Base-by-base conservation (phyloP, 169 alveolate species). In the Babesia bigemina region DNA sequence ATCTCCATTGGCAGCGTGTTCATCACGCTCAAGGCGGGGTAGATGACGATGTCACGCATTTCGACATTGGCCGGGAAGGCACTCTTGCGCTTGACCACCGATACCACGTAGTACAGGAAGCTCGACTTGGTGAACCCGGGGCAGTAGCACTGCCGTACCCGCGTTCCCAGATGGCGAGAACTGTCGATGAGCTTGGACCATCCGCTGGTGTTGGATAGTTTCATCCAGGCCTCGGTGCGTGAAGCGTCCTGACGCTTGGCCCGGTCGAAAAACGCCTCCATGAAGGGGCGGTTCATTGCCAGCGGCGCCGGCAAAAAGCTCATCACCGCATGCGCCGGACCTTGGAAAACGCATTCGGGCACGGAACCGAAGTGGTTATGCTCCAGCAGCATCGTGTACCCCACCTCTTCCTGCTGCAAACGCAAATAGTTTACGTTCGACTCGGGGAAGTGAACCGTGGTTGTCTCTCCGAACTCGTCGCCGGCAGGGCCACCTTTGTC, bases 31-130 rank as follows among this genome's bases (percentile, higher is more conserved):
- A 92, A 79, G 44, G 93, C 92, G 14, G 96, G 96, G 63, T 79
- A 91, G 29, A 92, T 91, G 26, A 88, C 82, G 48, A 92, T 79
- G 22, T 88, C 90, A 26, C 78, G 82, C 63, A 89, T 53, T 42
- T 92, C 90, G 52, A 82, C 84, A 59, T 92, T 93, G 26, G 95
- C 94, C 16, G 96, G 96, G 60, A 92, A 57, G 4, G 92, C 91
- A 65, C 94, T 87, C 82, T 79, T 77, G 52, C 79, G 45, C 70
- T 85, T 75, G 44, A 79, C 88, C 42, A 88, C 89, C 36, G 90
- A 60, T 33, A 91, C 96, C 57, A 91, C 74, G 56, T 91, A 92
- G 59, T 88, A 92, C n/a, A 92, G 58, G 61, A 79, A 90, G 63
- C 67, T 90, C 50, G 73, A 86, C 28, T 74, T 72, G 53, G 84